Conservation (phyloP, 148 eudicot species). For the Rhododendron vialii region DNA sequence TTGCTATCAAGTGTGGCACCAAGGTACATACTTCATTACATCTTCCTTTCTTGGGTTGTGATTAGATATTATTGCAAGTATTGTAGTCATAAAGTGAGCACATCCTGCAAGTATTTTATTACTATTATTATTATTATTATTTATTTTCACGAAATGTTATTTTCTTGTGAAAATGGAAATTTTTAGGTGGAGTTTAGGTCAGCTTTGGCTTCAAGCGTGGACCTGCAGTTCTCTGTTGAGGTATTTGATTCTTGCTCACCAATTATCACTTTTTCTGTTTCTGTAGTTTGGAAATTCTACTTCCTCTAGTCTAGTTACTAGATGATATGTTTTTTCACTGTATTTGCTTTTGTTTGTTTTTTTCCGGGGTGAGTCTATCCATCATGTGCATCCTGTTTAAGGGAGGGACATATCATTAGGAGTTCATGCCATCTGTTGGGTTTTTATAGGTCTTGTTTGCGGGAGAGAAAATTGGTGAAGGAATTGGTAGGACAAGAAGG, state of each 20-base stretch:
- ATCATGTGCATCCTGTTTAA: not conserved
- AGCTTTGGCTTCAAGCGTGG: slow-evolving; percentile 42
- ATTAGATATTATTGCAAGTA: not conserved
- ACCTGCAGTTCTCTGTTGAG: slow-evolving; percentile 71
- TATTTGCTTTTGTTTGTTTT: not conserved
- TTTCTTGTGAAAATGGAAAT: not conserved
- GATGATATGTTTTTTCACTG: not conserved
- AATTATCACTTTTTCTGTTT: not conserved
- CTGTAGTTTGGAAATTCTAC: not conserved
- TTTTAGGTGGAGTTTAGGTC: slow-evolving; percentile 75
- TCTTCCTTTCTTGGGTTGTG: not conserved
- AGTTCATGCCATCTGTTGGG: slow-evolving; percentile 4
- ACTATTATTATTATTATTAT: not conserved
- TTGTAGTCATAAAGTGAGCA: not conserved
- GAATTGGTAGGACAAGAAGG: slow-evolving; percentile 53
- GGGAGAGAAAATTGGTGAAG: slow-evolving; percentile 60
- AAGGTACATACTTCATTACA: slow-evolving; percentile 47
- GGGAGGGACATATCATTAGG: not conserved
- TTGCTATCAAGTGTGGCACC: slow-evolving; percentile 81
- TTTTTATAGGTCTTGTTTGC: slow-evolving; percentile 58
- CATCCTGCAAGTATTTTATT: not conserved
- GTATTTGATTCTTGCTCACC: slow-evolving; percentile 24
- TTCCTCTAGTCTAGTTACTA: not conserved
- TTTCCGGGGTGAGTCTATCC: not conserved
- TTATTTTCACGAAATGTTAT: not conserved